These are phyloP conservation scores for Tanacetum coccineum DNA, from an alignment of 129 eudicot genomes.

Conservation along the genomic window DNA sequence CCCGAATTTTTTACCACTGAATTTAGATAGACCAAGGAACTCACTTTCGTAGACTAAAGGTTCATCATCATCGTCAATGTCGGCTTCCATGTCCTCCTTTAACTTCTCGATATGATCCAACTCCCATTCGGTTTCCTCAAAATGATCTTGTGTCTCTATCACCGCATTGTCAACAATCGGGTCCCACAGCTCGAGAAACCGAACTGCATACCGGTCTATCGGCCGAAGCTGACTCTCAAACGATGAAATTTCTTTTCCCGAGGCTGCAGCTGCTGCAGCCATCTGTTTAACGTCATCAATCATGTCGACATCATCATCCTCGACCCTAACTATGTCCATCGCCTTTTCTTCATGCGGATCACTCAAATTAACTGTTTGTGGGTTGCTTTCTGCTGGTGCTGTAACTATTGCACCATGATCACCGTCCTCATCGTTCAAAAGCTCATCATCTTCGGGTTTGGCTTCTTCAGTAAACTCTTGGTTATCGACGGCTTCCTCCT, in stretches of 20 bases:
- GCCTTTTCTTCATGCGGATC: constrained; percentile 50
- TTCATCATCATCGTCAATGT: constrained; percentile 92
- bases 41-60: constrained; percentile 94
- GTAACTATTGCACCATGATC: constrained; percentile 38
- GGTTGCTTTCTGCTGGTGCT: constrained; percentile 30
- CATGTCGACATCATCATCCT: constrained; percentile 92
- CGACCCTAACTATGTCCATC: constrained; percentile 42
- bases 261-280: constrained; percentile 92
- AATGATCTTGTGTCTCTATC: constrained; percentile 43
- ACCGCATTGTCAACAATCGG: constrained; percentile 75
- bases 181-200: constrained; percentile 88
- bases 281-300: constrained; percentile 89
- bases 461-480: constrained; percentile 94
- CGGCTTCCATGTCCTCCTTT: constrained; percentile 99
- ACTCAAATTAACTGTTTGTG: constrained; percentile 23
- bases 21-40: constrained; percentile 19
- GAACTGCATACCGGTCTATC: constrained; percentile 89
- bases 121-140: constrained; percentile 95
- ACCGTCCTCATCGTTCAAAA: constrained; percentile 73
- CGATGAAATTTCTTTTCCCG: constrained; percentile 75
- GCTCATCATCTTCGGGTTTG: constrained; percentile 75
- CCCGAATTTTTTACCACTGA: not conserved
- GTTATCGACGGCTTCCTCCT: constrained; percentile 97
- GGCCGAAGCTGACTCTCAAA: constrained; percentile 91
- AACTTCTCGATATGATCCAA: constrained; percentile 93